A percentile compares a stretch with the other conserved stretches of the same genome.
Conservation (phyloP, 2,329 filamentous ascomycete genomes). For the Lasiodiplodia citricola region DNA sequence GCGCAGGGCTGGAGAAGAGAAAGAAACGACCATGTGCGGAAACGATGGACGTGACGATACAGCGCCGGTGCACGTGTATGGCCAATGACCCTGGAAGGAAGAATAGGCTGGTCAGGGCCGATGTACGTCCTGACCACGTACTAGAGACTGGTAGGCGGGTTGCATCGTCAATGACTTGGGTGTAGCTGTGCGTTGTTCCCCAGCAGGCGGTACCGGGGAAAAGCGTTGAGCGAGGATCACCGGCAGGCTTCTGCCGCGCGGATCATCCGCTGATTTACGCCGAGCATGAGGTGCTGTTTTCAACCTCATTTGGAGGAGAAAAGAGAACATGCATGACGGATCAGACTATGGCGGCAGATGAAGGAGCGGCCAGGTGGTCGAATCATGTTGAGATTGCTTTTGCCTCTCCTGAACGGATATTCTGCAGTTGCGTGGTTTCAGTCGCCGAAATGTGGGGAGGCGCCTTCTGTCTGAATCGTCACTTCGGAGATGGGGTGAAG, state of each 20-base stretch:
- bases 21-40: not conserved
- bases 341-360: not conserved
- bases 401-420: not conserved
- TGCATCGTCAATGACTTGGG: not conserved
- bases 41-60: not conserved
- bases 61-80: not conserved
- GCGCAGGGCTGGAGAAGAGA: slow-evolving; percentile 1
- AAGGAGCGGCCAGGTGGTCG: not conserved
- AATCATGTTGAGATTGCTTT: not conserved
- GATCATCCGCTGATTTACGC: slow-evolving; percentile 23
- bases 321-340: not conserved
- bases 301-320: not conserved
- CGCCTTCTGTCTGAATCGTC: not conserved
- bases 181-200: slow-evolving; percentile 3
- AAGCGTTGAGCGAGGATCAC: slow-evolving; percentile 21
- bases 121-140: slow-evolving; percentile 12
- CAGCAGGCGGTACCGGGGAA: not conserved
- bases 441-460: slow-evolving; percentile 8
- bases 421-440: not conserved
- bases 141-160: slow-evolving; percentile 10
- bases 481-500: not conserved
- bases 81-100: not conserved
- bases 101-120: not conserved
- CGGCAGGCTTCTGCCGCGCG: slow-evolving; percentile 15
- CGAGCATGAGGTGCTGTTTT: not conserved